Evolutionary conservation across 257 asterid species (phyloP).

Genomic region (Solanum bulbocastanum): DNA sequence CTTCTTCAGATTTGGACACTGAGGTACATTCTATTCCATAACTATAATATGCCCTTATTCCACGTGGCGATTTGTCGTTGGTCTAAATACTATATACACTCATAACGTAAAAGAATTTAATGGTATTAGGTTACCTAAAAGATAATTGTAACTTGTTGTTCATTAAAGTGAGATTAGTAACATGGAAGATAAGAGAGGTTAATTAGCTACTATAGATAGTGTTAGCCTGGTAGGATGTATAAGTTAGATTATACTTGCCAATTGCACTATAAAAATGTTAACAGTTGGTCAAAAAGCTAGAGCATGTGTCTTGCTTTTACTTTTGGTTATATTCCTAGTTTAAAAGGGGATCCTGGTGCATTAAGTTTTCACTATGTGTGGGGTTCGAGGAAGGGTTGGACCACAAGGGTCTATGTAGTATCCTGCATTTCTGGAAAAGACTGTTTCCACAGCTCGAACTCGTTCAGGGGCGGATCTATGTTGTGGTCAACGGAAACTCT

Average conservation of each 20-base stretch:
- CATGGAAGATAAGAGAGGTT: not conserved
- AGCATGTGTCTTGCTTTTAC: not conserved
- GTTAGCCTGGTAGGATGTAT: not conserved
- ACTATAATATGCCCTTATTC: not conserved
- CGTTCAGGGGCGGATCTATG: no score
- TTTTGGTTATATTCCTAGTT: not conserved
- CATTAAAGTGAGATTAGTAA: not conserved
- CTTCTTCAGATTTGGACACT: constrained; percentile 40
- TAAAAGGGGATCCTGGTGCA: not conserved
- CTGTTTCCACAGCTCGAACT: not conserved
- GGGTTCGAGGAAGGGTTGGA: not conserved
- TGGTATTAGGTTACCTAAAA: not conserved
- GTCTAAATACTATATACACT: not conserved
- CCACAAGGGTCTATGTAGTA: not conserved
- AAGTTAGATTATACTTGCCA: not conserved
- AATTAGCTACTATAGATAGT: not conserved
- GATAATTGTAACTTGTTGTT: not conserved
- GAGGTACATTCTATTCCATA: constrained; percentile 13
- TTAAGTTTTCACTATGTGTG: not conserved
- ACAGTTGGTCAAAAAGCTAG: not conserved
- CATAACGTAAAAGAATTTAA: not conserved
- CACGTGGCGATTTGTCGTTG: not conserved
- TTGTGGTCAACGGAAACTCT: no score
- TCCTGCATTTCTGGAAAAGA: not conserved
- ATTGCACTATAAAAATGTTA: not conserved